Evolutionary conservation across 1,284 basidiomycete genomes (phyloP).

Genomic region (Takashimella tepidaria): DNA sequence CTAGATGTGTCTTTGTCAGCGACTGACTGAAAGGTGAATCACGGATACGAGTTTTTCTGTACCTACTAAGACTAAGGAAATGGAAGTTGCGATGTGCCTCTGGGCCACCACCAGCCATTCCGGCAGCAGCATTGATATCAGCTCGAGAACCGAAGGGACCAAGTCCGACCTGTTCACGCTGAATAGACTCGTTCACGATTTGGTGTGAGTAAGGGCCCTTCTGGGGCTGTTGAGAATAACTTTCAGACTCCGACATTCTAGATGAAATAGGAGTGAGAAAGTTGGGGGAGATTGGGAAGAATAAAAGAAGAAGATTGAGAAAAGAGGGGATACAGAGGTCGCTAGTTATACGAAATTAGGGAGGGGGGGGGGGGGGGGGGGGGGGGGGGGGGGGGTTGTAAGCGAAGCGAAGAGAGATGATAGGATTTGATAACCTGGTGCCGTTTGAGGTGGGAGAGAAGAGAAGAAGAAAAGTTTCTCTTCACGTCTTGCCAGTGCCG

Average conservation of each 20-base stretch:
- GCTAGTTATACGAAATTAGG: neutral
- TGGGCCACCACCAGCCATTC: too few relatives aligned
- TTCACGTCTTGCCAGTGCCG: neutral
- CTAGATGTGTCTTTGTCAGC: constrained; percentile 6
- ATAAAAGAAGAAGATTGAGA: neutral
- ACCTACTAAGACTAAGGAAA: constrained; percentile 22
- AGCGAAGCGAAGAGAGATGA: too few relatives aligned
- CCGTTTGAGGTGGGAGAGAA: neutral
- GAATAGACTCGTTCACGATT: constrained; percentile 21
- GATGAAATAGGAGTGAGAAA: too few relatives aligned
- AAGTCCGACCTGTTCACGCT: constrained; percentile 19
- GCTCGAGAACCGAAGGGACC: constrained; percentile 17
- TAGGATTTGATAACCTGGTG: too few relatives aligned
- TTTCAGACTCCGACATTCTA: neutral
- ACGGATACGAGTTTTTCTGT: neutral
- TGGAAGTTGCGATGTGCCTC: constrained; percentile 15
- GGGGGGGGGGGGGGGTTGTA: neutral
- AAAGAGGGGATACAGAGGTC: neutral
- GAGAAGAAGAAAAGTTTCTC: neutral
- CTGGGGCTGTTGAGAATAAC: neutral
- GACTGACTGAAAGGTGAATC: too few relatives aligned
- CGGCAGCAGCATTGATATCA: neutral
- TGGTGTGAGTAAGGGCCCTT: constrained; percentile 23
- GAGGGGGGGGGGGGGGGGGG: too few relatives aligned
- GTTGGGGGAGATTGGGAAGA: neutral